Conservation (phyloP, 2,329 filamentous ascomycete species). For the Pseudogymnoascus sp. region DNA sequence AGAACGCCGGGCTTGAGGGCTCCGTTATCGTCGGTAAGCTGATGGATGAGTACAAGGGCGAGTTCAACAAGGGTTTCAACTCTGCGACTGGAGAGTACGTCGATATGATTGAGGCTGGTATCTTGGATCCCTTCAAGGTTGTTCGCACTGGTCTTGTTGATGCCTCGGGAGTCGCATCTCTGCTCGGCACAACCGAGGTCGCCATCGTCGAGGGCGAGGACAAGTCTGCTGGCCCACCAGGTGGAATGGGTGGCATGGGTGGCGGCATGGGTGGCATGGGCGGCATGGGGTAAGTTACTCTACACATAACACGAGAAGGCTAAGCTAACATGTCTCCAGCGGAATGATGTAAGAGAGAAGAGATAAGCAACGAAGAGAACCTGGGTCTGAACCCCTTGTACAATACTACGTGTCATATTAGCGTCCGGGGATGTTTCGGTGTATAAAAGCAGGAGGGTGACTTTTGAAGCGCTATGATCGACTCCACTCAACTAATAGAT, state of each 20-base stretch:
- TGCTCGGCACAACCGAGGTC: slow-evolving; percentile 96
- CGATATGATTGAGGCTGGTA: slow-evolving; percentile 95
- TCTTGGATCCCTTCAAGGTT: slow-evolving; percentile 98
- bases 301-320: too few species aligned
- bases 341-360: slow-evolving; percentile 29
- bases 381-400: slow-evolving; percentile 6
- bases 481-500: slow-evolving; percentile 6
- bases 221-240: slow-evolving; percentile 63
- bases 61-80: slow-evolving; percentile 99
- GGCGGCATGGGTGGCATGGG: slow-evolving; percentile 47
- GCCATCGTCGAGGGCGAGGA: slow-evolving; percentile 97
- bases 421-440: slow-evolving; percentile 2
- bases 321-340: slow-evolving; percentile 13
- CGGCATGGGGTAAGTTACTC: slow-evolving; percentile 49
- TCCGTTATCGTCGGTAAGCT: slow-evolving; percentile 97
- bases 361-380: not conserved
- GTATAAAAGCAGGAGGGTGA: slow-evolving; percentile 4
- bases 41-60: slow-evolving; percentile 78
- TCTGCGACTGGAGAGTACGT: slow-evolving; percentile 95
- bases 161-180: slow-evolving; percentile 89
- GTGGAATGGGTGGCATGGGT: slow-evolving; percentile 59
- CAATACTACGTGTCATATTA: slow-evolving; percentile 10
- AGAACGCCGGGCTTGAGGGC: slow-evolving; percentile 95
- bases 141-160: slow-evolving; percentile 93
- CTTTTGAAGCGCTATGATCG: not conserved